phyloP scores from a whole-genome alignment of 2,329 filamentous ascomycete genomes.

The Exophiala mesophila region DNA sequence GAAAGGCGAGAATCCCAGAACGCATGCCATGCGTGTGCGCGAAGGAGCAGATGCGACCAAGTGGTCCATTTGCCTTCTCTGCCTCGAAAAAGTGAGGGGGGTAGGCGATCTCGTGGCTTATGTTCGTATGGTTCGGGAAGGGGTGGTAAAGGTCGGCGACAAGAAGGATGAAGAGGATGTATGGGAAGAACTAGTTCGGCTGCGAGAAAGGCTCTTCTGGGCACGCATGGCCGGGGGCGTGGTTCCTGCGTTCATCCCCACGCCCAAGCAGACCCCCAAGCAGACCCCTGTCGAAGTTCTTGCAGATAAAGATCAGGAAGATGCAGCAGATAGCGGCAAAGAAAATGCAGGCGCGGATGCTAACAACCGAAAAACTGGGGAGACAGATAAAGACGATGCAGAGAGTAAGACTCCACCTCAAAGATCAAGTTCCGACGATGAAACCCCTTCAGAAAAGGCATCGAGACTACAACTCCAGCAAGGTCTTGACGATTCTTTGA shows the following conservation, averaged over 20 bases:
- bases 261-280: constrained; percentile 21
- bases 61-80: constrained; percentile 87
- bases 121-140: constrained; percentile 83
- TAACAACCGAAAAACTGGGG: neutral
- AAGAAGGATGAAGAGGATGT: constrained; percentile 78
- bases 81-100: constrained; percentile 73
- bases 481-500: constrained; percentile 23
- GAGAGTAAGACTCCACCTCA: constrained; percentile 3
- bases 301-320: constrained; percentile 9
- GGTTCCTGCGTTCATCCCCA: constrained; percentile 55
- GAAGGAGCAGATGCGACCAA: constrained; percentile 82
- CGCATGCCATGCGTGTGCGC: constrained; percentile 81
- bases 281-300: constrained; percentile 16
- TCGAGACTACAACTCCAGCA: constrained; percentile 18
- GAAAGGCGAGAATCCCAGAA: constrained; percentile 66
- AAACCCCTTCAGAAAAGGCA: constrained; percentile 12
- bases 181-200: constrained; percentile 88
- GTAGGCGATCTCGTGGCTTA: constrained; percentile 93
- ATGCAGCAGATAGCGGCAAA: constrained; percentile 4
- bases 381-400: constrained; percentile 2
- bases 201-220: constrained; percentile 98
- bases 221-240: constrained; percentile 86
- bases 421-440: neutral
- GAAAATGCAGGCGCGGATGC: constrained; percentile 2
- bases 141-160: constrained; percentile 70